Evolutionary conservation across 2,329 filamentous ascomycete species (phyloP), one percentile per base, ranked within the genome.

Genomic region (Fusarium transvaalense): DNA sequence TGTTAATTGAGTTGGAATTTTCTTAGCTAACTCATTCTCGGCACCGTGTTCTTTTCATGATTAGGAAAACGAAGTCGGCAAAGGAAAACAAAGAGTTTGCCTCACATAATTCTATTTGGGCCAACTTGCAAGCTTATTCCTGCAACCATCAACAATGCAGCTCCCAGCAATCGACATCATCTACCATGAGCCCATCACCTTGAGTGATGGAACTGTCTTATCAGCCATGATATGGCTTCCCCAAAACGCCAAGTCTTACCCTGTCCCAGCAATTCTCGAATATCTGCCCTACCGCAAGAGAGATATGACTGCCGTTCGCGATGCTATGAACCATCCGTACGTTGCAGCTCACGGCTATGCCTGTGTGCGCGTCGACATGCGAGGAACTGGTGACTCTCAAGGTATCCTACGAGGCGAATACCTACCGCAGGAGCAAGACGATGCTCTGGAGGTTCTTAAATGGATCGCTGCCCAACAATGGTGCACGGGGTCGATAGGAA

Each of bases 171-270:
- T 60, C 8, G 41, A 57, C 42, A 57, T 57, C 4, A 35, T 60
- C 13, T 35, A 48, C 3, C 56, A 60, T 27, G 52, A 41, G 3
- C 56, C 56, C 52, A 60, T 60, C 35, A 21, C 42, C 3, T 14
- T 60, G 4, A 57, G 56, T 48, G 56, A 60, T 48, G 56, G 56
- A 29, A 46, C 42, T 0, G 29, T 58, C 15, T 9, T 60, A 3
- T 60, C 56, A 4, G 56, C 52, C 0, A 60, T 60, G 52, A 58
- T 60, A 21, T 60, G 56, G 56, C 2, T 57, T 0, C 56, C 56
- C 23, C 35, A 57, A 31, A 21, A 42, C 15, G 56, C 56, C 10
- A 39, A 35, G 5, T 48, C 42, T 9, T n/a, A 57, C 2, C 56
- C 56, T 7, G 56, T 60, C 13, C 56, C 56, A 4, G 56, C 56